Evolutionary conservation across 2,329 filamentous ascomycete genomes (phyloP).

Genomic region (Leptodontidium sp.): DNA sequence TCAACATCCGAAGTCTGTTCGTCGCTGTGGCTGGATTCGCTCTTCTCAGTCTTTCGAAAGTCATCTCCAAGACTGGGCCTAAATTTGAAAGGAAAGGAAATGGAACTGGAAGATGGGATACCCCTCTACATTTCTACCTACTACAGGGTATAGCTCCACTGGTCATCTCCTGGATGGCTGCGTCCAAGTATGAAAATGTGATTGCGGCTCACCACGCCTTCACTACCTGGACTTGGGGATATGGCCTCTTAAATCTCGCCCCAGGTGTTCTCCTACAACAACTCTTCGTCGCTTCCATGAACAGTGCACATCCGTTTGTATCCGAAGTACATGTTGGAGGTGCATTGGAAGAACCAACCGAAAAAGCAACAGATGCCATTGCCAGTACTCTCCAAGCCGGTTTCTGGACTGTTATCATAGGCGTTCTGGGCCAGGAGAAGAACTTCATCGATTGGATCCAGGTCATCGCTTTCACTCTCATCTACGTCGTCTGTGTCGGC

Average conservation of each 20-base stretch:
- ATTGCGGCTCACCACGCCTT: constrained; percentile 32
- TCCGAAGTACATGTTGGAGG: constrained; percentile 36
- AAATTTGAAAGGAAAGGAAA: constrained; percentile 29
- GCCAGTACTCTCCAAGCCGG: constrained; percentile 39
- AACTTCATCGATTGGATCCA: constrained; percentile 42
- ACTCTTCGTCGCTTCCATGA: constrained; percentile 39
- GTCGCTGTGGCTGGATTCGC: constrained; percentile 34
- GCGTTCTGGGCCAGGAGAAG: constrained; percentile 36
- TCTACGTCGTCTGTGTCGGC: constrained; percentile 41
- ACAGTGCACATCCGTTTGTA: constrained; percentile 39
- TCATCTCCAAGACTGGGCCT: constrained; percentile 37
- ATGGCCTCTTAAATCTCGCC: constrained; percentile 32
- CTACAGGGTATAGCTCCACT: constrained; percentile 39
- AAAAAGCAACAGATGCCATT: constrained; percentile 33
- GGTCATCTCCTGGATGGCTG: constrained; percentile 36
- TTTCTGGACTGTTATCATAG: constrained; percentile 36
- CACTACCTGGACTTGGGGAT: constrained; percentile 35
- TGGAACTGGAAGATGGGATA: constrained; percentile 31
- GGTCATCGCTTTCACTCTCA: constrained; percentile 37
- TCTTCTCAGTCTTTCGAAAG: constrained; percentile 39
- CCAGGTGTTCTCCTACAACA: constrained; percentile 39
- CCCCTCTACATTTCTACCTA: constrained; percentile 37
- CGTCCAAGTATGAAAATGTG: constrained; percentile 38
- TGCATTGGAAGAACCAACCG: constrained; percentile 36
- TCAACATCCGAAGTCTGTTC: constrained; percentile 32